These are phyloP conservation scores for Geranomyces variabilis DNA, from an alignment of 192 early-diverging fungal species.

Conservation along the genomic window DNA sequence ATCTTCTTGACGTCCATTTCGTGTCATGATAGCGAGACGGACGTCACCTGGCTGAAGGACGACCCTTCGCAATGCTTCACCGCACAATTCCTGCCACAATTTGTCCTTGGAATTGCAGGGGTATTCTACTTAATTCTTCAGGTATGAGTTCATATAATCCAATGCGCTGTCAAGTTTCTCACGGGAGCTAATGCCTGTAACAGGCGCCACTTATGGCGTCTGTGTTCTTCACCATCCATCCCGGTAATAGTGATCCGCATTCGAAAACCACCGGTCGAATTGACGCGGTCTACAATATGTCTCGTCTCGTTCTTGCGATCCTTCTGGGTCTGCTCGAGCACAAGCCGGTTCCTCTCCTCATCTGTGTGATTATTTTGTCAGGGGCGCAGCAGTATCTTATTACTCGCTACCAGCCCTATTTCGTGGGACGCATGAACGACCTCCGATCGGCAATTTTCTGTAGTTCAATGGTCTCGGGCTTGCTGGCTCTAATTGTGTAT, in stretches of 20 bases:
- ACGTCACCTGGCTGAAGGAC: not conserved
- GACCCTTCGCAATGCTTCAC: slow-evolving; percentile 10
- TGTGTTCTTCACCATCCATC: slow-evolving; percentile 31
- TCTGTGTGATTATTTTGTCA: not conserved
- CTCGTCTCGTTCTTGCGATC: slow-evolving; percentile 10
- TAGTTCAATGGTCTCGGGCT: slow-evolving; percentile 4
- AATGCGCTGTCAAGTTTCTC: not conserved
- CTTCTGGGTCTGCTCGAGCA: not conserved
- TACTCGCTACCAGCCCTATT: slow-evolving; percentile 28
- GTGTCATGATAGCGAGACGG: slow-evolving; percentile 21
- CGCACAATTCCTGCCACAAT: not conserved
- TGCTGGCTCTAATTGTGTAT: slow-evolving; percentile 23
- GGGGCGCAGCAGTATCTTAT: slow-evolving; percentile 7
- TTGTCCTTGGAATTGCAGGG: slow-evolving; percentile 8
- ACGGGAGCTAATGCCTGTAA: not conserved
- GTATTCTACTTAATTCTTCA: slow-evolving; percentile 22
- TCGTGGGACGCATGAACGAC: slow-evolving; percentile 21
- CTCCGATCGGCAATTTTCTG: slow-evolving; percentile 22
- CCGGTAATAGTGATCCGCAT: not conserved
- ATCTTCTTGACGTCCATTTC: slow-evolving; percentile 20
- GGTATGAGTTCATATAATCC: not conserved
- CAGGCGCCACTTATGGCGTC: slow-evolving; percentile 16
- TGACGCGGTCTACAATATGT: slow-evolving; percentile 20
- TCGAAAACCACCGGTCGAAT: slow-evolving; percentile 32
- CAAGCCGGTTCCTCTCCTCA: not conserved